Percentiles rank a stretch among this genome's conserved stretches.
Evolutionary conservation across 2,329 filamentous ascomycete genomes (phyloP).

Genomic region (Ophiobolus disseminans): DNA sequence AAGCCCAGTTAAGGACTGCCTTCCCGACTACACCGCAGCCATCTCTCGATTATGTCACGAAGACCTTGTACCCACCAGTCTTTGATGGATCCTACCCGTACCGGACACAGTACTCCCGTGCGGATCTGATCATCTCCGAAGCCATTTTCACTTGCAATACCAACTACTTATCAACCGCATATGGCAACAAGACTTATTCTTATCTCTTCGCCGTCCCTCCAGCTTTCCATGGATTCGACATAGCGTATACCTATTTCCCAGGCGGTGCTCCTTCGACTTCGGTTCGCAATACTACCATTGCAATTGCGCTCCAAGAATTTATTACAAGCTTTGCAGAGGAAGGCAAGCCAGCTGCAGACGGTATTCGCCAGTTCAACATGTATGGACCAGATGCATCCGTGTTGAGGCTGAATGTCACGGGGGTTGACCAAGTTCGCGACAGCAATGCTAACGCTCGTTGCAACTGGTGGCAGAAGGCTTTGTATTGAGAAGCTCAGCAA

Average conservation of each 20-base stretch:
- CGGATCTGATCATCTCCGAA: slow-evolving; percentile 54
- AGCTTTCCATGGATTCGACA: slow-evolving; percentile 61
- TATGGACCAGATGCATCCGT: slow-evolving; percentile 56
- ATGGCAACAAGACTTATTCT: slow-evolving; percentile 55
- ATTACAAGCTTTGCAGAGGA: slow-evolving; percentile 53
- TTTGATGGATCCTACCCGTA: slow-evolving; percentile 58
- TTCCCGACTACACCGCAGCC: slow-evolving; percentile 42
- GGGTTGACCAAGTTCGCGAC: slow-evolving; percentile 54
- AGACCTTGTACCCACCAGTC: slow-evolving; percentile 58
- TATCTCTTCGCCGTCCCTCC: slow-evolving; percentile 63
- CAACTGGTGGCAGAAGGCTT: slow-evolving; percentile 61
- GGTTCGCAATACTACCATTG: slow-evolving; percentile 46
- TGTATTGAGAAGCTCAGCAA: slow-evolving; percentile 38
- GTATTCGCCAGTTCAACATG: slow-evolving; percentile 54
- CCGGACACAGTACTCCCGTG: slow-evolving; percentile 53
- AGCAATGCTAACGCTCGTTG: slow-evolving; percentile 58
- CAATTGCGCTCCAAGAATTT: slow-evolving; percentile 55
- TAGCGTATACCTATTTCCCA: slow-evolving; percentile 62
- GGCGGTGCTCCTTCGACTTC: slow-evolving; percentile 30
- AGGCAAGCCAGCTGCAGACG: slow-evolving; percentile 48
- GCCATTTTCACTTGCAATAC: slow-evolving; percentile 60
- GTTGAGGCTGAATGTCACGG: slow-evolving; percentile 53
- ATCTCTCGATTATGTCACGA: slow-evolving; percentile 51
- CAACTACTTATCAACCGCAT: slow-evolving; percentile 57
- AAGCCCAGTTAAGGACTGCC: slow-evolving; percentile 25